phyloP scores from a whole-genome alignment of 306 rosid genomes.

The Cucurbita ficifolia region DNA sequence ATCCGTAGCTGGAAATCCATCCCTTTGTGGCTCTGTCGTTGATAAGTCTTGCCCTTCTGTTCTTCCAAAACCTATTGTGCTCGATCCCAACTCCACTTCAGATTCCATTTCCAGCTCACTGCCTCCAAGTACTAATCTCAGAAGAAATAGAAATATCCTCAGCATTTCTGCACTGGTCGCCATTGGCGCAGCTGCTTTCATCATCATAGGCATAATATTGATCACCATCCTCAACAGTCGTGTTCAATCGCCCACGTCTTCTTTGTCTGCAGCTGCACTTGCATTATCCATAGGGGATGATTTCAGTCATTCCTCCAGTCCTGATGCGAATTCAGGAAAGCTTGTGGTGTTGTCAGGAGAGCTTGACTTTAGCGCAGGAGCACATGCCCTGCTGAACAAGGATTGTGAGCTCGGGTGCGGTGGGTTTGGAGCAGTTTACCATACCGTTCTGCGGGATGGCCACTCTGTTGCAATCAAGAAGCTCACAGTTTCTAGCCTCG shows the following conservation, averaged over 20 bases:
- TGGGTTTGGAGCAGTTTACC: slow-evolving; percentile 91
- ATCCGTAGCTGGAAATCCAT: slow-evolving; percentile 64
- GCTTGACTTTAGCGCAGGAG: slow-evolving; percentile 88
- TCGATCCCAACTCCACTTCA: slow-evolving; percentile 69
- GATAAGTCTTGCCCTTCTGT: slow-evolving; percentile 66
- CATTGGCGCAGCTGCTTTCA: slow-evolving; percentile 91
- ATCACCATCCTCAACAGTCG: slow-evolving; percentile 87
- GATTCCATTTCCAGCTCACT: slow-evolving; percentile 31
- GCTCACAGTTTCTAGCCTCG: slow-evolving; percentile 92
- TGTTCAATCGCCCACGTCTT: slow-evolving; percentile 40
- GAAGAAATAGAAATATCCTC: slow-evolving; percentile 70
- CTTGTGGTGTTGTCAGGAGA: slow-evolving; percentile 96
- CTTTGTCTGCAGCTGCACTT: slow-evolving; percentile 44
- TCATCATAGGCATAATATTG: slow-evolving; percentile 74
- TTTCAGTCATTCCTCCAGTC: slow-evolving; percentile 69
- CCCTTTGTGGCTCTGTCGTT: slow-evolving; percentile 74
- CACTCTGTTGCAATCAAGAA: slow-evolving; percentile 92
- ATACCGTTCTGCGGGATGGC: slow-evolving; percentile 76
- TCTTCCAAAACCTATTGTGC: slow-evolving; percentile 88
- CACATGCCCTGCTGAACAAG: slow-evolving; percentile 91
- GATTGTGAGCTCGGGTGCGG: slow-evolving; percentile 99
- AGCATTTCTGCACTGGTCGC: slow-evolving; percentile 94
- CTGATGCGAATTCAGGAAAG: slow-evolving; percentile 90
- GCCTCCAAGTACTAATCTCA: slow-evolving; percentile 44
- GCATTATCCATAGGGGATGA: slow-evolving; percentile 78